Evolutionary conservation across 768 basidiomycete species (phyloP).

Genomic region (Auricularia sp.): DNA sequence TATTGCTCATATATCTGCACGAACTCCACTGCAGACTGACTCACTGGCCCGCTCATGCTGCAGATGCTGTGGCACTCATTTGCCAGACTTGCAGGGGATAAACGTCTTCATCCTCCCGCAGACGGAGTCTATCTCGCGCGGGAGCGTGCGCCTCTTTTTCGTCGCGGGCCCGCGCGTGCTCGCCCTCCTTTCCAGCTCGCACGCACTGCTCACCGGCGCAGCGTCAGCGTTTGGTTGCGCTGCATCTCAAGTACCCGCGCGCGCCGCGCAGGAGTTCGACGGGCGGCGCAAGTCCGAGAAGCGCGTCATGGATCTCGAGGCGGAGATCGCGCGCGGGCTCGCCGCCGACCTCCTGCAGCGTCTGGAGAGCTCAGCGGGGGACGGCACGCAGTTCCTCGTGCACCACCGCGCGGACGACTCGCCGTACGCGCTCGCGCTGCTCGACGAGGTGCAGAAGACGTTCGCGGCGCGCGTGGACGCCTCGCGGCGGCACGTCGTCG

Average conservation of each 20-base stretch:
- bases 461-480: slow-evolving; percentile 22
- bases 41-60: no score
- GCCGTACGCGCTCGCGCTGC: slow-evolving; percentile 44
- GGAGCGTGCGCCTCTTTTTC: slow-evolving; percentile 71
- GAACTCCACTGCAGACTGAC: no score
- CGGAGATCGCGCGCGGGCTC: slow-evolving; percentile 43
- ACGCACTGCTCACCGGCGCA: slow-evolving; percentile 42
- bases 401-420: slow-evolving; percentile 52
- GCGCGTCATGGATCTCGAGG: slow-evolving; percentile 57
- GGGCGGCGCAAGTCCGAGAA: slow-evolving; percentile 58
- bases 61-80: slow-evolving; percentile 79
- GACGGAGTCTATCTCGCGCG: slow-evolving; percentile 54
- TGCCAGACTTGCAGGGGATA: slow-evolving; percentile 63
- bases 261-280: slow-evolving; percentile 55
- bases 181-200: slow-evolving; percentile 46
- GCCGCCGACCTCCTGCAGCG: slow-evolving; percentile 23
- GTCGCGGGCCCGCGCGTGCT: slow-evolving; percentile 71
- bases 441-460: slow-evolving; percentile 45
- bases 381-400: slow-evolving; percentile 25
- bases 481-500: slow-evolving; percentile 31
- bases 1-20: slow-evolving; percentile 7
- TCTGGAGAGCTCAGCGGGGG: slow-evolving; percentile 14
- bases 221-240: slow-evolving; percentile 60
- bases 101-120: slow-evolving; percentile 63
- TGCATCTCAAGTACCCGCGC: slow-evolving; percentile 52